Base-by-base conservation (phyloP, 1,139 yeast genomes). In the Kurtzmaniella quercitrusa region DNA sequence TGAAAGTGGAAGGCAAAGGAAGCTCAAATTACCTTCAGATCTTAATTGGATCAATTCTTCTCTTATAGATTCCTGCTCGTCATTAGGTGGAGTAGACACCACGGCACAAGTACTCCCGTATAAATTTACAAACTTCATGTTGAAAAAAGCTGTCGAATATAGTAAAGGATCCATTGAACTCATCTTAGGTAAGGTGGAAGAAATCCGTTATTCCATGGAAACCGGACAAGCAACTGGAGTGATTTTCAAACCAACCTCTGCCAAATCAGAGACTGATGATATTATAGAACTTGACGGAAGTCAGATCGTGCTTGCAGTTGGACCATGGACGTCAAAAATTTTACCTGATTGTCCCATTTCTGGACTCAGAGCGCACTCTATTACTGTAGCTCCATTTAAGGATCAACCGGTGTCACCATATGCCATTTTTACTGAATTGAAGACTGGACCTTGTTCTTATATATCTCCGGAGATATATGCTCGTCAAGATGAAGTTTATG, bases 51-150 rank as follows among this genome's bases (percentile, higher is more conserved):
- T 93, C 50, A 75, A 80, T 44, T 74, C 78, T 17, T 74, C 77
- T 4, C 63, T 85, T 38, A 81, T 93, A 16, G 77, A 75, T 44
- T 83, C 79, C 48, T 90, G 95, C 81, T 82, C 91, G 9, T 77
- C 81, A 8, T 67, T 93, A 44, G 98, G 98, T 25, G 94, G 87
- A 14, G 77, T 81, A 25, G 93, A 85, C 49, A 83, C 95, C 11
- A 91, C 98, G 1, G 98, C 97, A 0, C 98, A 93, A 64, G 96
- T 93, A 10, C 98, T 93, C 60, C 98, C 98, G 2, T 89, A 86
- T 67, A 85, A 85, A 60, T 91, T 93, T 62, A 91, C 98, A 24
- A 87, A 84, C 45, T 85, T 78, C 57, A 72, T 93, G 11, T 69
- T 93, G 51, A 79, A 81, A 52, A 85, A 87, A 60, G 95, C 96